Evolutionary conservation across 495 filamentous ascomycete species (phyloP), one percentile per base, ranked within the genome.

Genomic region (Aspergillus baeticus): DNA sequence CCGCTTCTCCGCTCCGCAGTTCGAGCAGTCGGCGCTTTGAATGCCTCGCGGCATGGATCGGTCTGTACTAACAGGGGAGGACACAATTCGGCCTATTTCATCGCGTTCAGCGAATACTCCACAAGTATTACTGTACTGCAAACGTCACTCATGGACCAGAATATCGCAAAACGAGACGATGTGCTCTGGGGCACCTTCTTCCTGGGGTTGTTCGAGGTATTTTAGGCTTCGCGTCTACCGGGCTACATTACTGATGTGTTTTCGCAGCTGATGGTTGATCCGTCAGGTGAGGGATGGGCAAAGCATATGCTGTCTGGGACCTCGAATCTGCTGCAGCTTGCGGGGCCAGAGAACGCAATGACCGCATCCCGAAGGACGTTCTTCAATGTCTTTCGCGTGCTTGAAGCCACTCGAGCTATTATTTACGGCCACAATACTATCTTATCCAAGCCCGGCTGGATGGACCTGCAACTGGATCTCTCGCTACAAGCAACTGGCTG

Each of bases 251-350:
- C 18, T 45, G 42, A 45, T 45, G 14, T 21, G 18, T 21, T 45
- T 45, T 2, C 23, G 15, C 23, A 45, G 42, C 10, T 45, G 18
- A 45, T 45, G 42, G 42, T 45, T 21, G 42, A 45, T 11, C 42
- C 42, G 11, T 45, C 42, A 15, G 42, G 42, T 6, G 18, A 45
- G 23, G 42, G 42, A 45, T 45, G 42, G 42, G 42, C 42, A 22
- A 45, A 45, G 17, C 42, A 45, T 45, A 45, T 45, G 42, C 20
- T 45, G 20, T 45, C 42, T 13, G 42, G 42, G 20, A 45, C 42
- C 42, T 45, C 42, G 15, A 18, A 45, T 15, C 42, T 45, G 18
- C 42, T 45, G 1, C 42, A 45, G 42, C 20, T 45, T 20, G 42
- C 42, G 1, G 42, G 42, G 1, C 42, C 17, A 45, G 20, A 18